These are phyloP conservation scores for Styphnolobium japonicum DNA, from an alignment of 306 rosid species.

Conservation along the genomic window DNA sequence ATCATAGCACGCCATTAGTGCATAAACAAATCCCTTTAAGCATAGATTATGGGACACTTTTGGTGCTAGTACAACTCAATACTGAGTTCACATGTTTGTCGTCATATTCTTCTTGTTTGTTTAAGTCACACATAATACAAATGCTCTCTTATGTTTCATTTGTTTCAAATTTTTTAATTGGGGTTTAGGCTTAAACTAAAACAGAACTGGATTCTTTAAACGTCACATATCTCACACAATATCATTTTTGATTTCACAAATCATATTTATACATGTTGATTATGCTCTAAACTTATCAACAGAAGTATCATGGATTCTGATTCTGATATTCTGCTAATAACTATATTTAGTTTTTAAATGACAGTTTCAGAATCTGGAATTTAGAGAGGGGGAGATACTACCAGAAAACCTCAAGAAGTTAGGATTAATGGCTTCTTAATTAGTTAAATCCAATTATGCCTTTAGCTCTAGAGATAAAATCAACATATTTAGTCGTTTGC, in stretches of 20 bases:
- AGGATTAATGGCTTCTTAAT: too few relatives aligned
- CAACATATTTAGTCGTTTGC: too few relatives aligned
- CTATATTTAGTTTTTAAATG: background rate
- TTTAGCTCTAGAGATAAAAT: too few relatives aligned
- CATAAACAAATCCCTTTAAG: slow-evolving; percentile 23
- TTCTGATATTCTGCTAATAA: slow-evolving; percentile 1
- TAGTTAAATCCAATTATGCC: too few relatives aligned
- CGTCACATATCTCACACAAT: slow-evolving; percentile 31
- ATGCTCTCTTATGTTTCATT: background rate
- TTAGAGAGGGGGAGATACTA: background rate
- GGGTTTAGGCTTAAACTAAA: slow-evolving; percentile 6
- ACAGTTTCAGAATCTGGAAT: background rate
- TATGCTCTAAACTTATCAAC: slow-evolving; percentile 20
- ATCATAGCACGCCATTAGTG: background rate
- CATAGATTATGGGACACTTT: slow-evolving; percentile 35
- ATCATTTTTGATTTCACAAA: slow-evolving; percentile 14
- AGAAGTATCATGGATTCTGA: slow-evolving; percentile 9
- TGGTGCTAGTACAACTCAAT: slow-evolving; percentile 18
- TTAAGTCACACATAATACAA: slow-evolving; percentile 22
- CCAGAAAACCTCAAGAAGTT: background rate
- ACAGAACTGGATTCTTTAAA: slow-evolving; percentile 44
- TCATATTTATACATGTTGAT: background rate
- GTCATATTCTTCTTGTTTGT: slow-evolving; percentile 23
- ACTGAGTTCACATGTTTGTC: slow-evolving; percentile 36
- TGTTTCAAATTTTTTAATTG: slow-evolving; percentile 22